Evolutionary conservation across 2,329 filamentous ascomycete species (phyloP), one percentile per base, ranked within the genome.

Genomic region (Ophiobolus disseminans): DNA sequence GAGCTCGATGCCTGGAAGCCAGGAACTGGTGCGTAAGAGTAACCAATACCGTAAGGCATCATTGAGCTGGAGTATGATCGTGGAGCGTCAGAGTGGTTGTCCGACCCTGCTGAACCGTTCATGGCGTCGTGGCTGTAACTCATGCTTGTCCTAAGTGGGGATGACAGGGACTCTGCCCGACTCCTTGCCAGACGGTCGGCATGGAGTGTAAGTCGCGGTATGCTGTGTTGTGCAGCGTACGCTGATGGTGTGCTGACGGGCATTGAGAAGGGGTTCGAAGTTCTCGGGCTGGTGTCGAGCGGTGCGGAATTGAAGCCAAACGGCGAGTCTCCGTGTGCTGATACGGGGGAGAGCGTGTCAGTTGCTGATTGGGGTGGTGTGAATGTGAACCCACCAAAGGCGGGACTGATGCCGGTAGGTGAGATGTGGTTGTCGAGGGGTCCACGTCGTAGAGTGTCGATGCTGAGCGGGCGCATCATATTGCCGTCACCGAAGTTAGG

Each of bases 371-470:
- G 77, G 6, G 77, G 76, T 36, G 83, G 80, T 42, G 81, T 82
- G 65, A 89, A 89, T 2, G 83, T 83, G 58, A 90, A 85, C 55
- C 80, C 80, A 8, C 85, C 84, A 70, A 89, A 88, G 0, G 83
- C 83, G 20, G 87, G 85, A 54, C 82, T 88, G 20, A 90, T 78
- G 9, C 84, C 84, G 0, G 85, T 84, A 1, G 86, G 82, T 9
- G 87, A 88, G 58, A 87, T 78, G 61, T 88, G 85, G 17, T 86
- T 82, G n/a, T 85, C 84, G 9, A 81, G 80, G 6, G 86, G 83
- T 21, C 80, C 75, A 58, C 86, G 81, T 51, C 87, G 79, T 53
- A 88, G 81, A 0, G 81, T 82, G 60, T 90, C 87, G 19, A 90
- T 80, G 74, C 88, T 85, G 54, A 90, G 68, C 2, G 87, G 85